A percentile compares a stretch with the other conserved stretches of the same genome.
These are phyloP conservation scores for Citrus maxima DNA, from an alignment of 345 rosid genomes.

Conservation along the genomic window DNA sequence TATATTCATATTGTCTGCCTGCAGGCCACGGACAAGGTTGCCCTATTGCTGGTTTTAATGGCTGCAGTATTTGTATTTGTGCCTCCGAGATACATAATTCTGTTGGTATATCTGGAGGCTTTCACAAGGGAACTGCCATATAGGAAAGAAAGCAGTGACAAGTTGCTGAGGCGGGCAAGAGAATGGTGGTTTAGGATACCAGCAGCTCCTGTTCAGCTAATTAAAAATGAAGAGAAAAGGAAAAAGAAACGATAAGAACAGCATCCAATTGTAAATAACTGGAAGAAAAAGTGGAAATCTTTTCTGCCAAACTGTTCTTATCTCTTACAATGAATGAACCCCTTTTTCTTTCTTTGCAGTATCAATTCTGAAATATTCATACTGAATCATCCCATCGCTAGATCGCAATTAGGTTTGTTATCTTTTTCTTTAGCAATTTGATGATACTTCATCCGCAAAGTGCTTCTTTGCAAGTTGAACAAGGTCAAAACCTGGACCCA, in stretches of 20 bases:
- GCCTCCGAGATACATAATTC: conserved; percentile 49
- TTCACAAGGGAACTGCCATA: conserved; percentile 74
- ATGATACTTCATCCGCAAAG: neutral
- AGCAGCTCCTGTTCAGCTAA: conserved; percentile 79
- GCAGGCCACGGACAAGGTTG: conserved; percentile 81
- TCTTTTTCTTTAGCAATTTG: neutral
- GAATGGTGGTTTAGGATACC: conserved; percentile 97
- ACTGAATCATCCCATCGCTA: neutral
- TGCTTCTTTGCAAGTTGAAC: neutral
- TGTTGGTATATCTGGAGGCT: conserved; percentile 56
- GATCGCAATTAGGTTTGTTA: neutral
- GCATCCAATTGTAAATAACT: conserved; percentile 11
- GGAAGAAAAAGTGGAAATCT: neutral
- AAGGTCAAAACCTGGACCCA: neutral
- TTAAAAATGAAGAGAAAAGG: conserved; percentile 54
- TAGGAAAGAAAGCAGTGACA: conserved; percentile 72
- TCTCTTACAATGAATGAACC: neutral
- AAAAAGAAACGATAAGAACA: conserved; percentile 49
- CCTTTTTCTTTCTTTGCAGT: neutral
- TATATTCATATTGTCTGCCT: neutral
- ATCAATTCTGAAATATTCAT: neutral
- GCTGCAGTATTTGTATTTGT: conserved; percentile 56
- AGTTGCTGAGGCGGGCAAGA: conserved; percentile 61
- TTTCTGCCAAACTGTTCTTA: neutral
- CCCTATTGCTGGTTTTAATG: conserved; percentile 44